Evolutionary conservation across 495 filamentous ascomycete genomes (phyloP), one percentile per base, ranked within the genome.

Genomic region (Thozetella sp.): DNA sequence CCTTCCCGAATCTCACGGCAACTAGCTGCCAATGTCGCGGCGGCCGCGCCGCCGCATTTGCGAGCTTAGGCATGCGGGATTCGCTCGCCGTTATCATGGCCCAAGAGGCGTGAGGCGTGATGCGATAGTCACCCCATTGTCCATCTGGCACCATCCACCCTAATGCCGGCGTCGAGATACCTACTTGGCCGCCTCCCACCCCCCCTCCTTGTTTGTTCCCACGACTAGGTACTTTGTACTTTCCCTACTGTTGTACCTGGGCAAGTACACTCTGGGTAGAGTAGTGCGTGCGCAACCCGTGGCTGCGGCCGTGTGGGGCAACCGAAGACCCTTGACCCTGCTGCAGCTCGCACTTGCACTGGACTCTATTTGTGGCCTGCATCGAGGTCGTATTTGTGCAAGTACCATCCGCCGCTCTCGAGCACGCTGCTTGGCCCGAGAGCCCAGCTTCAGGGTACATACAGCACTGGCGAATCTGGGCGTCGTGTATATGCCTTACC

Each of bases 321-420:
- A 10, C 43, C 20, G 43, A 11, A 13, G 43, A 48, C 43, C 43
- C 43, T 48, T 11, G 43, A 48, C 43, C 43, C 43, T 48, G 43
- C 43, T n/a, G 43, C 43, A n/a, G 56, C 63, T 62, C 62, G 63
- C 63, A 66, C 53, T n/a, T n/a, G n/a, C n/a, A n/a, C n/a, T n/a
- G 63, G 59, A 57, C 59, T 66, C 63, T 66, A 66, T 66, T 66
- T 66, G 63, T 59, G 62, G 63, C 24, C 59, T 66, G 63, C 63
- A 66, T 62, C 56, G 34, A 10, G 4, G 43, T 10, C 12, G 43
- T 48, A 48, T n/a, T 48, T 48, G 43, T 48, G 20, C 43, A 11
- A 48, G 9, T n/a, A 48, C 43, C 43, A 48, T 48, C 20, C 43
- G 43, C 20, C n/a, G 43, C 43, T n/a, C n/a, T 4, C n/a, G 43